phyloP scores from a whole-genome alignment of 1,139 yeast genomes.

The Blastobotrys aristatus region DNA sequence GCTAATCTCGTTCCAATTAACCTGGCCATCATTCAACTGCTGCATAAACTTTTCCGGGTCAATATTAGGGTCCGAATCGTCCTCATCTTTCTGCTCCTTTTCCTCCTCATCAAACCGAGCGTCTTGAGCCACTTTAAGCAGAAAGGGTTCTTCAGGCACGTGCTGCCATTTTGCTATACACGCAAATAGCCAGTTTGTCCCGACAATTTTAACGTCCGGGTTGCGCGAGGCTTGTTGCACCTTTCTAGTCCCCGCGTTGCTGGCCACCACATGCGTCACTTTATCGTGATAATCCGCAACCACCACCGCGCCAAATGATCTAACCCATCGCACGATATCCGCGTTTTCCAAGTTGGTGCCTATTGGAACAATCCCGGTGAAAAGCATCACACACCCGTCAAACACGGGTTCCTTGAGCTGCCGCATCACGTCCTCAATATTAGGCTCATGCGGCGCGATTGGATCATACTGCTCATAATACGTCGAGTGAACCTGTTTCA shows the following conservation, averaged over 20 bases:
- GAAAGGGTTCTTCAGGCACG: constrained; percentile 58
- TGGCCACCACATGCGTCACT: constrained; percentile 87
- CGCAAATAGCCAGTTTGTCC: constrained; percentile 87
- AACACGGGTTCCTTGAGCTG: constrained; percentile 63
- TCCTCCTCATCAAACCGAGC: constrained; percentile 12
- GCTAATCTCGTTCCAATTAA: constrained; percentile 37
- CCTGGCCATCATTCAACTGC: constrained; percentile 32
- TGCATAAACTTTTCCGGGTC: constrained; percentile 32
- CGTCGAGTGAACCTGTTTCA: constrained; percentile 57
- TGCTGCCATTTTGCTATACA: constrained; percentile 76
- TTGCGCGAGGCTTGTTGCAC: constrained; percentile 56
- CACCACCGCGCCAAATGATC: constrained; percentile 85
- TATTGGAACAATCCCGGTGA: constrained; percentile 82
- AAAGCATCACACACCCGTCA: constrained; percentile 62
- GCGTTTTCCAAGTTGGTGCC: constrained; percentile 60
- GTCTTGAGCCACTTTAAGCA: constrained; percentile 35
- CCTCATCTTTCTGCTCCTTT: constrained; percentile 23
- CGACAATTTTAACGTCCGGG: constrained; percentile 62
- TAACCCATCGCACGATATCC: constrained; percentile 88
- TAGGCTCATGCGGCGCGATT: constrained; percentile 24
- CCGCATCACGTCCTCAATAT: constrained; percentile 54
- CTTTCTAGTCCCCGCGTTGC: constrained; percentile 68
- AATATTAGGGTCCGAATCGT: constrained; percentile 38
- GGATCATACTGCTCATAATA: constrained; percentile 52
- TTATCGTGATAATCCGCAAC: constrained; percentile 64